phyloP scores from a whole-genome alignment of 257 asterid species.

The Solanum chmielewskii region DNA sequence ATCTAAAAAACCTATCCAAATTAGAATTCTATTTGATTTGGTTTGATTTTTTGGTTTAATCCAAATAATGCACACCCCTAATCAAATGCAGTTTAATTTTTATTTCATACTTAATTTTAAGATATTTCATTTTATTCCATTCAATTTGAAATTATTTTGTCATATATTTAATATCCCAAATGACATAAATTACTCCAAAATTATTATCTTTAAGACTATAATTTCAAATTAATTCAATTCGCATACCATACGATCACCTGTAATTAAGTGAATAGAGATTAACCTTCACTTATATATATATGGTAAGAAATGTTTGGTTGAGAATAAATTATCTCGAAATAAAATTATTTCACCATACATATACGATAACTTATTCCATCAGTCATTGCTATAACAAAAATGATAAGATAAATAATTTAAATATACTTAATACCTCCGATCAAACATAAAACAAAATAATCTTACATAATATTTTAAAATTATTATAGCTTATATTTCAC shows the following conservation, averaged over 20 bases:
- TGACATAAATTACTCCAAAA: neutral
- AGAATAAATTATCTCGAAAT: too few species aligned
- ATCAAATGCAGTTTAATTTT: too few species aligned
- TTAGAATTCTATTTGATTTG: too few species aligned
- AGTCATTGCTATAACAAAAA: neutral
- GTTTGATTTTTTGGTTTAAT: too few species aligned
- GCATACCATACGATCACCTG: neutral
- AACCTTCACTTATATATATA: neutral
- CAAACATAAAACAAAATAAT: too few species aligned
- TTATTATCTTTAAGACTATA: neutral
- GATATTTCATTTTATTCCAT: neutral
- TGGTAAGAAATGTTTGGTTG: too few species aligned
- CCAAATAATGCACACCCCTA: too few species aligned
- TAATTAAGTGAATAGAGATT: neutral
- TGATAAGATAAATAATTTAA: too few species aligned
- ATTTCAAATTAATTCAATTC: neutral
- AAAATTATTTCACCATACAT: too few species aligned
- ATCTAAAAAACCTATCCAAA: too few species aligned
- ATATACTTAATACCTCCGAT: rapidly evolving
- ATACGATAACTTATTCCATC: rapidly evolving
- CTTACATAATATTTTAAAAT: rapidly evolving
- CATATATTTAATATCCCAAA: neutral
- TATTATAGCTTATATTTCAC: too few species aligned
- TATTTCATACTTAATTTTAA: too few species aligned
- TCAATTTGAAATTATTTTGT: neutral